Conservation (phyloP, 192 early-diverging fungal species). For the Phycomyces nitens region DNA sequence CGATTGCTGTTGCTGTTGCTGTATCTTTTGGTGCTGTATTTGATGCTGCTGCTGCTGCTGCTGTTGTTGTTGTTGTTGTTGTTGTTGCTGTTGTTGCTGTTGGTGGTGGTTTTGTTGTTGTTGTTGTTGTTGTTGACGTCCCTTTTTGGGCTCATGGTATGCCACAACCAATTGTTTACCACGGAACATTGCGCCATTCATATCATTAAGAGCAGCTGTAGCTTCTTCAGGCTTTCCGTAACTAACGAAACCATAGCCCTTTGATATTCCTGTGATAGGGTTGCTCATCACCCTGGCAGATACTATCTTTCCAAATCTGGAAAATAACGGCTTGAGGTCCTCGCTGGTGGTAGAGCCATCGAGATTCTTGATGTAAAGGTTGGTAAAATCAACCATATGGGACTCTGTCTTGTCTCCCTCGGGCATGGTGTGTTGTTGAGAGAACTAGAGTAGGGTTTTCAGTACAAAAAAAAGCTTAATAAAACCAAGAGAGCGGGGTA, state of each 20-base stretch:
- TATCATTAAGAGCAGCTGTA: conserved; percentile 81
- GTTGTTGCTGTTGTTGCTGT: conserved; percentile 5
- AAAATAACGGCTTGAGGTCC: conserved; percentile 88
- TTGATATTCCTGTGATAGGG: conserved; percentile 67
- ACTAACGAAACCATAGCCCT: conserved; percentile 94
- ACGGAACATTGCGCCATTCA: conserved; percentile 82
- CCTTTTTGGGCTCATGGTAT: conserved; percentile 89
- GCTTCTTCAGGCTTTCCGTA: conserved; percentile 90
- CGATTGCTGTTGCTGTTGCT: neutral
- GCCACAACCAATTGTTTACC: conserved; percentile 87
- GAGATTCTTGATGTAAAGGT: conserved; percentile 98
- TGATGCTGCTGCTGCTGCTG: neutral
- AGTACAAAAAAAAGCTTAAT: neutral
- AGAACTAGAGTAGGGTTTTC: conserved; percentile 9
- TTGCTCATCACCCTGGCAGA: conserved; percentile 87
- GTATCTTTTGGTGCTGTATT: neutral
- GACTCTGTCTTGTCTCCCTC: conserved; percentile 20
- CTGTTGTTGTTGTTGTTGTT: neutral
- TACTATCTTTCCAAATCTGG: conserved; percentile 84
- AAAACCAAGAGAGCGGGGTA: too few species aligned
- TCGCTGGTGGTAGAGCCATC: conserved; percentile 88
- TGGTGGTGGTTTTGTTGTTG: neutral
- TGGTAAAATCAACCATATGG: conserved; percentile 49
- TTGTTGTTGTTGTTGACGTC: conserved; percentile 15
- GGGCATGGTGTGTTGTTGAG: neutral